Percentiles rank a stretch among this genome's conserved stretches.
These are phyloP conservation scores for Cladosporium sp. DNA, from an alignment of 2,329 filamentous ascomycete genomes.

Conservation along the genomic window DNA sequence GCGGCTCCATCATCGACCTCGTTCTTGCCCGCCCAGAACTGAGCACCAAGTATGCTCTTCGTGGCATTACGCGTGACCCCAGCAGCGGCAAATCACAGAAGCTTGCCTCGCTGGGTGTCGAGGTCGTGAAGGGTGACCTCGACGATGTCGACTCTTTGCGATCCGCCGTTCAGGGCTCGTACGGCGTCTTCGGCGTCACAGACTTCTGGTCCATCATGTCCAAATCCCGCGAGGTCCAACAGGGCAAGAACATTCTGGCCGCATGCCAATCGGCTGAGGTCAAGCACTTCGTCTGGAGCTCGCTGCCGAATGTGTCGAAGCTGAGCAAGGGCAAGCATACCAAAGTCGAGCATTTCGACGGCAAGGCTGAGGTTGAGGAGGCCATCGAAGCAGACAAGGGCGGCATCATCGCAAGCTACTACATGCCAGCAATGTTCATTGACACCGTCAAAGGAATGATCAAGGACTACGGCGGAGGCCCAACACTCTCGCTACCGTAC, in stretches of 20 bases:
- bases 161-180: conserved; percentile 47
- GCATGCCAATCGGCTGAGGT: conserved; percentile 33
- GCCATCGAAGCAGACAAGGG: conserved; percentile 34
- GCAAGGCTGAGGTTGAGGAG: conserved; percentile 39
- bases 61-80: conserved; percentile 57
- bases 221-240: conserved; percentile 34
- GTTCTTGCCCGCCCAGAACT: conserved; percentile 47
- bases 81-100: conserved; percentile 46
- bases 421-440: conserved; percentile 31
- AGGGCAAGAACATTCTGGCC: conserved; percentile 40
- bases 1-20: conserved; percentile 54
- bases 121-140: conserved; percentile 56
- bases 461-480: conserved; percentile 24
- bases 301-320: conserved; percentile 32
- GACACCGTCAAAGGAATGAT: conserved; percentile 23
- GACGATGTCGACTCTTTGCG: conserved; percentile 48
- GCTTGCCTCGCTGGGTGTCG: conserved; percentile 49
- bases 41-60: conserved; percentile 52
- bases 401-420: conserved; percentile 30
- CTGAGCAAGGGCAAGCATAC: conserved; percentile 34
- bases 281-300: conserved; percentile 43
- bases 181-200: conserved; percentile 56
- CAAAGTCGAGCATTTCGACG: conserved; percentile 41
- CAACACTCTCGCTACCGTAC: conserved; percentile 29
- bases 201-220: conserved; percentile 50